Evolutionary conservation across 345 rosid genomes (phyloP), one percentile per base, ranked within the genome.

Genomic region (Raphanus sativus): DNA sequence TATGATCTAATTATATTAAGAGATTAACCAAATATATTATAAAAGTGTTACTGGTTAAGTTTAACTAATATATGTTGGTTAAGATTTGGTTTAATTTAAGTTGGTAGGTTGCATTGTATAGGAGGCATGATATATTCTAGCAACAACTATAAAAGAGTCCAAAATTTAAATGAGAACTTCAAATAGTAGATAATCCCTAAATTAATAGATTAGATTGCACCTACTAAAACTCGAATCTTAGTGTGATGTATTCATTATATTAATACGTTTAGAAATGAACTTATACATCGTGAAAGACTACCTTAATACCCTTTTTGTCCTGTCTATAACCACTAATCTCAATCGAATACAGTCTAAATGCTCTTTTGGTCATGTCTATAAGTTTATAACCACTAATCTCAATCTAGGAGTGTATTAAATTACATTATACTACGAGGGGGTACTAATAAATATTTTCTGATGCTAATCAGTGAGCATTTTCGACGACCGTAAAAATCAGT

Each of bases 401-500:
- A 77, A 29, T 70, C 59, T 69, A 76, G 25, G 55, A 48, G 7
- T 55, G 36, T 71, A 33, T 21, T 26, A 55, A 28, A 8, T 38
- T 1, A 70, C 17, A 48, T 3, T 55, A 75, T 56, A 71, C 67
- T 56, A 38, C 7, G 62, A 58, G 24, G 29, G 30, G 58, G 15
- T 21, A 56, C 21, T 77, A 42, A 42, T 58, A 24, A 65, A 65
- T 58, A 32, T 42, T 13, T 16, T 78, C 32, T 8, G 63, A 78
- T 58, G 73, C 42, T 65, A 66, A 59, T 71, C 81, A 15, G 32
- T n/a, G n/a, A 56, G 5, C 77, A 65, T 13, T 45, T 42, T 13
- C 52, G 6, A 45, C 52, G 3, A 45, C 12, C 15, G 2, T 45
- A 11, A 40, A 45, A 45, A 45, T 45, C 16, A 48, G 55, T 48